Conservation (phyloP, 202 grass and related monocot species). For the Musa balbisiana region DNA sequence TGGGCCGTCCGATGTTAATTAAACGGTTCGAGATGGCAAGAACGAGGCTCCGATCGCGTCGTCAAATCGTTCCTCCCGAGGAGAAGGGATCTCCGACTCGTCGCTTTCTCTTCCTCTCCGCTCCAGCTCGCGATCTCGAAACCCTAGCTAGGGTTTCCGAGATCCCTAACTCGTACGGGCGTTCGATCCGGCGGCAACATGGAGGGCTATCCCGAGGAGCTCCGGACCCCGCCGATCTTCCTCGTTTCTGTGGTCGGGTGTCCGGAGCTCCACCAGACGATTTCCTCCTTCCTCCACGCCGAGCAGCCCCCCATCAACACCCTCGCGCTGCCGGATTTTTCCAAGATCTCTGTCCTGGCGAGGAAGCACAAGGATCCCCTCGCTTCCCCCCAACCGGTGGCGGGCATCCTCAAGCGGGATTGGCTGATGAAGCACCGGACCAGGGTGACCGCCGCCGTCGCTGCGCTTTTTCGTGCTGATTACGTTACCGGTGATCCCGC, state of each 20-base stretch:
- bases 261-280: slow-evolving; percentile 77
- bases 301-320: slow-evolving; percentile 75
- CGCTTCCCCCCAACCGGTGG: slow-evolving; percentile 43
- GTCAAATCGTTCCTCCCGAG: neutral
- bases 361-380: slow-evolving; percentile 79
- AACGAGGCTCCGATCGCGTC: neutral
- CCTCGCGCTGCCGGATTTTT: slow-evolving; percentile 70
- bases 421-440: slow-evolving; percentile 90
- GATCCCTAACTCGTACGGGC: neutral
- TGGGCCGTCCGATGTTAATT: neutral
- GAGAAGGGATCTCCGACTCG: neutral
- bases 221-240: slow-evolving; percentile 72
- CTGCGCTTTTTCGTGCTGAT: slow-evolving; percentile 61
- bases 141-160: neutral
- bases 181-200: slow-evolving; percentile 24
- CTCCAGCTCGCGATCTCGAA: neutral
- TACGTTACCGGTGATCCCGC: slow-evolving; percentile 90
- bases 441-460: slow-evolving; percentile 58
- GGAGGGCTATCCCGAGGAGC: slow-evolving; percentile 98
- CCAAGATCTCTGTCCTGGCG: slow-evolving; percentile 62
- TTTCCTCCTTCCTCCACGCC: slow-evolving; percentile 78
- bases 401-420: slow-evolving; percentile 79
- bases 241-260: slow-evolving; percentile 78
- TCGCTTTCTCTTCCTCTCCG: neutral
- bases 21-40: neutral